Base-by-base conservation (phyloP, 2,329 filamentous ascomycete species). In the Daldinia sp. region DNA sequence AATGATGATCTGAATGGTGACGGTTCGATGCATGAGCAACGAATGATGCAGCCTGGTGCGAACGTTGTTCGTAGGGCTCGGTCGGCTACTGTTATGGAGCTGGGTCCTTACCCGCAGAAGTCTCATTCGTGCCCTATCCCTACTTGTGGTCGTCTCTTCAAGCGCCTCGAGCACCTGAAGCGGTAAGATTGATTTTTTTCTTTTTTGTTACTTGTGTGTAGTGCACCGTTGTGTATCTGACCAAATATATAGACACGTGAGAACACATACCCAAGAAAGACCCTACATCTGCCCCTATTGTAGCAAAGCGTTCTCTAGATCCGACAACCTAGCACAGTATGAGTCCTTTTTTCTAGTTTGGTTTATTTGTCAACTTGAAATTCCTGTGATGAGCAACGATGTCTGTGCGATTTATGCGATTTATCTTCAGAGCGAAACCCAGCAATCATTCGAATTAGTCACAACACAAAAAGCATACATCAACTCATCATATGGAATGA, bases 61-160 rank as follows among this genome's bases (percentile, higher is more conserved):
- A 93, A 91, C 67, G 93, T 93, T 66, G 91, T 96, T 76, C 92
- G 96, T 75, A 89, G 96, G 76, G 96, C 96, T 72, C 91, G 95
- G 73, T 98, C 94, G 74, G 95, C 96, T 59, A 98, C 96, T 3
- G 92, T 97, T 81, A 97, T 97, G 92, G 96, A 99, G 81, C 88
- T 98, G 71, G 94, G 93, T 35, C 96, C 97, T 13, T 98, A 98
- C 79, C 94, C 96, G 58, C 93, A 97, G 79, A 99, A 99, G 82
- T 97, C 94, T 44, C 96, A 99, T 82, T 98, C 95, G 1, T 99
- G 96, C 84, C 96, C 96, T n/a, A 99, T 99, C 77, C 96, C 96
- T 30, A 97, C 95, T 62, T 99, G 96, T 80, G 96, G 96, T 61
- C 92, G 96, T 77, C 88, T 98, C 70, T 99, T 99, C 88, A 99